These are phyloP conservation scores for Calonectria naviculata DNA, from an alignment of 2,329 filamentous ascomycete species.

Conservation along the genomic window DNA sequence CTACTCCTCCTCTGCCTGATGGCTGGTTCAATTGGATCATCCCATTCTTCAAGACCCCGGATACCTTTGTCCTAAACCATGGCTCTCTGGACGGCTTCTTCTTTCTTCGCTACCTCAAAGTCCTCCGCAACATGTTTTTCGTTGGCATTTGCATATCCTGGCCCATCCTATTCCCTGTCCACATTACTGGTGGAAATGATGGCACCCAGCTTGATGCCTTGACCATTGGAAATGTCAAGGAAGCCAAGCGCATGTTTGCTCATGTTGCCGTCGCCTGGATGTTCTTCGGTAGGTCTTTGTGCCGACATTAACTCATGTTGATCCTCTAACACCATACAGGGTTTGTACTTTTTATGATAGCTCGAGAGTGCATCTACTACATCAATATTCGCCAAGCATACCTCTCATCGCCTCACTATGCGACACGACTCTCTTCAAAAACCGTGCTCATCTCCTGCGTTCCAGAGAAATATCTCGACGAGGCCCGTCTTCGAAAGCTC, in stretches of 20 bases:
- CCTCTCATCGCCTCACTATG: constrained; percentile 84
- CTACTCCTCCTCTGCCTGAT: constrained; percentile 67
- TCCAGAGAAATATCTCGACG: constrained; percentile 80
- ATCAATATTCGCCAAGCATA: constrained; percentile 95
- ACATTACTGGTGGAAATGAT: constrained; percentile 80
- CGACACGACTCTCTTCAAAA: constrained; percentile 86
- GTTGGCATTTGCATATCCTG: constrained; percentile 87
- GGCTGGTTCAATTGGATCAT: constrained; percentile 76
- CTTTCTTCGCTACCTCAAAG: constrained; percentile 76
- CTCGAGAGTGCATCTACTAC: constrained; percentile 89
- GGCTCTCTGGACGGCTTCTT: constrained; percentile 94
- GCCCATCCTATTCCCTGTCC: constrained; percentile 88
- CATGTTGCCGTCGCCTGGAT: constrained; percentile 85
- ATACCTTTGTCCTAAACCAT: constrained; percentile 87
- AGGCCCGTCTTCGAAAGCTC: constrained; percentile 80
- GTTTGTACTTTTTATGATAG: constrained; percentile 90
- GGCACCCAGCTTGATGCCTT: constrained; percentile 79
- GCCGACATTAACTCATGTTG: not conserved
- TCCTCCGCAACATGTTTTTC: constrained; percentile 86
- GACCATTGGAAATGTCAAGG: constrained; percentile 79
- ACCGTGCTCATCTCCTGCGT: constrained; percentile 92
- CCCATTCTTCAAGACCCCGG: constrained; percentile 74
- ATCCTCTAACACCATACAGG: constrained; percentile 54
- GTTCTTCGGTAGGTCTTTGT: constrained; percentile 64
- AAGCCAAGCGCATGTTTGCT: constrained; percentile 76